Evolutionary conservation across 2,329 filamentous ascomycete genomes (phyloP), one percentile per base, ranked within the genome.

Genomic region (Fusarium abutilonis): DNA sequence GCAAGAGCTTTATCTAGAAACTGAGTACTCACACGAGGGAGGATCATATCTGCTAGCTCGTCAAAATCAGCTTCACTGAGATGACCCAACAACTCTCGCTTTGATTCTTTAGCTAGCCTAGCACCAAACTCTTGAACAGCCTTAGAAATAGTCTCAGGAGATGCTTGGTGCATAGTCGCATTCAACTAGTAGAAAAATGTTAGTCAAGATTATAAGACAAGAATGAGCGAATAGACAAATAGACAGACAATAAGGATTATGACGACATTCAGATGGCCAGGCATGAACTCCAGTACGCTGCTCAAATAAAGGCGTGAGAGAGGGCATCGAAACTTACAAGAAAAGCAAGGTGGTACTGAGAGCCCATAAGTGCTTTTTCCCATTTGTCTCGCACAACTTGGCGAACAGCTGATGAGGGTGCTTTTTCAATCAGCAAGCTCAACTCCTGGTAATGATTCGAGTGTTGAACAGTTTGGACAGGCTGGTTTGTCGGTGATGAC

Each of bases 1-100:
- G 81, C 79, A n/a, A 87, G 68, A 4, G 79, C 82, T 50, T 75
- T 78, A 66, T 86, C 84, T 2, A 86, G 76, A 50, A 87, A 85
- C 1, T 62, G 54, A 29, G 80, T 72, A 61, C 82, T 83, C 13
- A 77, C 79, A 47, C 79, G 82, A 43, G 72, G 60, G 6, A 86
- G 70, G 26, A 86, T 77, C 1, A 67, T 29, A 23, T 79, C 73
- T 4, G 76, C 74, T 14, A 84, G 65, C 3, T 77, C 74, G 58
- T 86, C 83, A 4, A 86, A 48, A 19, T 83, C 80, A 3, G 70
- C 49, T 0, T 67, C 47, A 1, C 63, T 73, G 21, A 85, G 70
- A 50, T 81, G 78, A 1, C 60, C 44, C 1, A 83, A 59, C 4
- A 86, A 63, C 44, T 82, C 78, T 1, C 66, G 50, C 50, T 78